phyloP scores from a whole-genome alignment of 2,329 filamentous ascomycete genomes.

The Exophiala spinifera region DNA sequence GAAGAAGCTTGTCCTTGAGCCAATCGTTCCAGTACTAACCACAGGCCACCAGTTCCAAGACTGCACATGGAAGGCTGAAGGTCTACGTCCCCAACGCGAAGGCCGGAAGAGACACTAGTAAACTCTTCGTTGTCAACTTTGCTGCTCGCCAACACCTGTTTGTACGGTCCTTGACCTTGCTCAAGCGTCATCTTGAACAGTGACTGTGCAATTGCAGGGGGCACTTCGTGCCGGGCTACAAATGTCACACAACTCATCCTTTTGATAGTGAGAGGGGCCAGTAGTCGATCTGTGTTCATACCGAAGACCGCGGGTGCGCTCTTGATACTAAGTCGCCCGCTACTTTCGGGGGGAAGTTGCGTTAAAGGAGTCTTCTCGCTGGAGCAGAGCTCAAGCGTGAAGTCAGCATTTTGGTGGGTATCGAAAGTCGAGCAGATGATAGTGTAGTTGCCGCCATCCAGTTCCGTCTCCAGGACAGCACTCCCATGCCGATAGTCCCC shows the following conservation, averaged over 20 bases:
- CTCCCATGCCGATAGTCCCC: constrained; percentile 85
- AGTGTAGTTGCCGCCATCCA: constrained; percentile 69
- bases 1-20: constrained; percentile 37
- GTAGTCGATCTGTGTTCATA: constrained; percentile 51
- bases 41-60: constrained; percentile 55
- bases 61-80: constrained; percentile 61
- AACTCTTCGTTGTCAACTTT: constrained; percentile 65
- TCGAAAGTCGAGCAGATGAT: constrained; percentile 31
- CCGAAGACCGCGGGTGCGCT: constrained; percentile 55
- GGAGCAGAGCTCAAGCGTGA: constrained; percentile 71
- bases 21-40: constrained; percentile 78
- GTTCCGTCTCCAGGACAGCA: constrained; percentile 62
- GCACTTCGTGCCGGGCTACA: constrained; percentile 47
- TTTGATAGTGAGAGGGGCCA: constrained; percentile 49
- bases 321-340: constrained; percentile 66
- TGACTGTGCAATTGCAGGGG: constrained; percentile 27
- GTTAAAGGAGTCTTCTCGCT: constrained; percentile 36
- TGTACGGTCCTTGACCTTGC: constrained; percentile 67
- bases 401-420: constrained; percentile 59
- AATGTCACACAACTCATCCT: constrained; percentile 63
- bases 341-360: constrained; percentile 65
- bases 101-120: constrained; percentile 61
- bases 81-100: constrained; percentile 72
- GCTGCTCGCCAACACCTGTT: constrained; percentile 57
- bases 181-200: constrained; percentile 71